Evolutionary conservation across 225 moss, liverwort and hornwort genomes (phyloP), one percentile per base, ranked within the genome.

Genomic region (Lunularia cruciata): DNA sequence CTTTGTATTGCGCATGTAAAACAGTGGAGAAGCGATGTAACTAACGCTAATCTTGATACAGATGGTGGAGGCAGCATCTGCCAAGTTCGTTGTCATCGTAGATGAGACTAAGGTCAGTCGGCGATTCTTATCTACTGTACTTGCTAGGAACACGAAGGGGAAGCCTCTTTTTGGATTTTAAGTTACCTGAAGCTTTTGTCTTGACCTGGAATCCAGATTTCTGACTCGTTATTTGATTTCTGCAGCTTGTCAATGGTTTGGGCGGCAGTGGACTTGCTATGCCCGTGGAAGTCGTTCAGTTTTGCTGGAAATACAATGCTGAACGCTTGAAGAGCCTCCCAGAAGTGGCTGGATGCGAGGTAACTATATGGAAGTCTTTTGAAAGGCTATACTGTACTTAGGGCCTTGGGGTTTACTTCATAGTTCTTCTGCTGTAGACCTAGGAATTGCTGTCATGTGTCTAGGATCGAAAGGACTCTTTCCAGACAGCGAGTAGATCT

Each of bases 281-380:
- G 92, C 92, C 90, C 22, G 90, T 95, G 59, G 92, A 95, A 72
- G 92, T 95, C 32, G 92, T 92, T 46, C 92, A 90, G 68, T 92
- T 95, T 70, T 92, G 95, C 76, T 95, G 90, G 90, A 90, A 90
- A 49, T 95, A 90, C 79, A 95, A 95, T 48, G 87, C 87, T n/a
- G 87, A 92, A 78, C 85, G 90, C 52, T 73, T 92, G 80, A 92
- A 86, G 64, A 83, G 72, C 57, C 87, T 92, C 57, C 90, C 87
- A 39, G 90, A 95, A 84, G 82, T 92, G 42, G 87, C 85, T 45
- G 95, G 95, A 46, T 92, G 95, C 72, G 88, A 95, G 95, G 95
- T 95, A 72, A 34, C 5, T 43, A 3, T 10, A 51, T 19, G 0
- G 12, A 3, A 20, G 14, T 43, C 43, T 6, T 15, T 26, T 3